Evolutionary conservation across 768 basidiomycete species (phyloP), one percentile per base, ranked within the genome.

Genomic region (Butyriboletus loyo): DNA sequence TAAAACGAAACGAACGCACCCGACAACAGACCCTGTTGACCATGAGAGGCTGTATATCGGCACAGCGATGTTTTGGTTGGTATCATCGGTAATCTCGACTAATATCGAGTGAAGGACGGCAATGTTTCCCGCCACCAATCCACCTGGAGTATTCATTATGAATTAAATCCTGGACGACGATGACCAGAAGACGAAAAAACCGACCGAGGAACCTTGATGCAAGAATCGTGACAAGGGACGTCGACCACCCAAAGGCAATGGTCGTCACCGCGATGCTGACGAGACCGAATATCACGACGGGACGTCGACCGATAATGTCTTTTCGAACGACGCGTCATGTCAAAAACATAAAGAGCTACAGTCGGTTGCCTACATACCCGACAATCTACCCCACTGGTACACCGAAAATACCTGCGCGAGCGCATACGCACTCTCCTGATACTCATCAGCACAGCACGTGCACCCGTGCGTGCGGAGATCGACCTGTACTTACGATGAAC

Each of bases 51-150:
- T 58, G 22, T 58, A 58, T 32, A 53, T 48, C 13, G 56, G 42
- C 7, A 58, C 37, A 1, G 56, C 57, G 9, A 58, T 48, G 7
- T 58, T 35, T 36, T 53, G 56, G 5, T 58, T 58, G 11, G 46
- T 58, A 6, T 58, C 50, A 21, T 58, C 57, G 1, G 57, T 58
- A 7, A 58, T 49, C 41, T 58, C 57, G 8, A 35, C 50, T 19
- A 58, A 40, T 4, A 58, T 44, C 0, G 57, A 53, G 24, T 58
- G 50, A 11, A 58, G 6, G 3, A 58, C 56, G 2, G 57, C 57
- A 4, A 48, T 53, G 11, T 48, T 53, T 40, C 46, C 56, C 21
- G 41, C 50, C 4, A 49, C 11, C 21, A 54, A 49, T 42, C 57
- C 57, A 50, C 44, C 57, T 58, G n/a, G 14, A 24, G 8, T 13